phyloP scores from a whole-genome alignment of 2,329 filamentous ascomycete genomes.

The Chaetomiaceae sp. region DNA sequence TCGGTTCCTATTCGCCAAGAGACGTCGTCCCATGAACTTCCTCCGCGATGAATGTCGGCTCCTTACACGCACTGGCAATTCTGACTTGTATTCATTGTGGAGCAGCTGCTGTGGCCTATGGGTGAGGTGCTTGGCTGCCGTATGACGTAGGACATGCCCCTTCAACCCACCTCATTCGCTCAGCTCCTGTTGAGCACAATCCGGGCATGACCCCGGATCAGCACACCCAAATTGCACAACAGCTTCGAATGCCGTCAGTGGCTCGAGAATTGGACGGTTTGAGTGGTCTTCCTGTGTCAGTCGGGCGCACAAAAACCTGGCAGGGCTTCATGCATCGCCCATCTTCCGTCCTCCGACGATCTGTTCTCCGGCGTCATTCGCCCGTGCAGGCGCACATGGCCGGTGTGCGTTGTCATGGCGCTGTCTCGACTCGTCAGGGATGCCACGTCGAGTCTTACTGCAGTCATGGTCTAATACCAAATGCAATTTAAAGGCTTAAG shows the following conservation, averaged over 20 bases:
- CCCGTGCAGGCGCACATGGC: neutral
- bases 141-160: neutral
- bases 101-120: too few species aligned
- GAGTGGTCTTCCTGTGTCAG: neutral
- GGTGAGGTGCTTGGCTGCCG: neutral
- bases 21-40: too few species aligned
- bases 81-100: too few species aligned
- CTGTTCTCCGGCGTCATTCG: neutral
- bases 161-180: too few species aligned
- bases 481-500: too few species aligned
- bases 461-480: too few species aligned
- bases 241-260: neutral
- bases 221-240: constrained; percentile 2
- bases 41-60: too few species aligned
- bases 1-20: too few species aligned
- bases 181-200: too few species aligned
- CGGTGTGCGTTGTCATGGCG: constrained; percentile 1
- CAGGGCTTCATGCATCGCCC: neutral
- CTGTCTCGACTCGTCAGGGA: too few species aligned
- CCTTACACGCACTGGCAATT: too few species aligned
- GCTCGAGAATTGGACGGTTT: neutral
- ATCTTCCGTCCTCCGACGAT: neutral
- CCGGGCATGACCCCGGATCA: neutral
- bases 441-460: too few species aligned
- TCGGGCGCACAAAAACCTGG: neutral